Base-by-base conservation (phyloP, 2,329 filamentous ascomycete species). In the Bipolaris zeicola region DNA sequence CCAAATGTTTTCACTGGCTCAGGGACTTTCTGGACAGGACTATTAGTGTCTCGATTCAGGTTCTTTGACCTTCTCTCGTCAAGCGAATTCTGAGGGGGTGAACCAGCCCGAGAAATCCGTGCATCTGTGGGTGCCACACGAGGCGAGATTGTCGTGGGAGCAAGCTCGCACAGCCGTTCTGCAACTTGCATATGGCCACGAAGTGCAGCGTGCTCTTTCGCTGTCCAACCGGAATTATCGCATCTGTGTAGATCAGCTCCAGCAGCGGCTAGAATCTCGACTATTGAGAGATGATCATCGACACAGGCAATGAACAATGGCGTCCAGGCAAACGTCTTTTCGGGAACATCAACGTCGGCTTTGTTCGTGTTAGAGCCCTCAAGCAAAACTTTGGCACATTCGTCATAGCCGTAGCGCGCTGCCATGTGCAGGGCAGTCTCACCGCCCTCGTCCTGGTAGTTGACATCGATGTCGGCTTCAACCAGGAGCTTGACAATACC, bases 1-100 rank as follows among this genome's bases (percentile, higher is more conserved):
- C 95, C 95, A 76, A 98, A 99, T 1, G 92, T 91, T 77, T 98
- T 98, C 63, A 98, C 85, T 5, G 93, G 89, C 62, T 97, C 92
- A 2, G 87, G 80, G 6, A 83, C 78, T 48, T 87, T 82, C 5
- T 81, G 62, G 58, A 68, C 44, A 24, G 53, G 28, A 11, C 42
- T 75, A 18, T 74, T 62, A 53, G 58, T 62, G 47, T 80, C 76
- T 53, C 79, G 77, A 7, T 75, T 68, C 52, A 77, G 57, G 22
- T 69, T 71, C 48, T 72, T 75, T 7, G 72, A 73, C 28, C 76
- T 75, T 38, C 79, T 74, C 50, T 82, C 80, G 41, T 80, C 80
- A 3, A 82, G 82, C 0, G 89, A 92, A 0, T 85, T 85, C 6
- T 85, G 83, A 1, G 82, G 77, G 1, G 81, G 77, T 2, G 80